Evolutionary conservation across 2,329 filamentous ascomycete species (phyloP), one percentile per base, ranked within the genome.

Genomic region (Cladosporium sp.): DNA sequence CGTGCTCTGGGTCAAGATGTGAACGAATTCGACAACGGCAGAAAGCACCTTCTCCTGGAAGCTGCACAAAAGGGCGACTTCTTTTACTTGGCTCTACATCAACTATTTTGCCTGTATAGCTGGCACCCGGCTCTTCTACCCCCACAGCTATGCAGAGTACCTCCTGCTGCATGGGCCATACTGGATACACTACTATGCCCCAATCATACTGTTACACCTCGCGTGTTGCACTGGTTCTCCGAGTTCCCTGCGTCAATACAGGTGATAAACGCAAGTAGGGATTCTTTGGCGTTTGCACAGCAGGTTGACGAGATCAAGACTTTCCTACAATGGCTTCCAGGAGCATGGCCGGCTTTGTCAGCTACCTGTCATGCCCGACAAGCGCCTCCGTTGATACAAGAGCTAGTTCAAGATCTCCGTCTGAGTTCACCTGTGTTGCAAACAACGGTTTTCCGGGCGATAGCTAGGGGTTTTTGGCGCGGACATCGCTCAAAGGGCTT

Each of bases 11-110:
- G 18, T 6, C 48, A 20, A 3, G 8, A 18, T 13, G 20, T 51
- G 12, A 51, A 38, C 13, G n/a, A 9, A 11, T 52, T 50, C 13
- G 61, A 64, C 34, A 41, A 43, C 9, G 61, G 60, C 11, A 75
- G 85, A 24, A 70, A 82, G 29, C 56, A 64, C n/a, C 71, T 86
- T 7, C 68, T 90, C 11, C 61, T 56, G 20, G 70, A 80, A 19
- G 85, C 86, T 1, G 85, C 82, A 56, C 38, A 55, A 1, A 58
- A 63, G 0, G 65, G 74, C 4, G 87, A 91, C 63, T 55, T 71
- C 41, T 80, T 86, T 61, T 90, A 85, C 61, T 58, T 89, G 43
- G 72, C 77, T 5, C 63, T 87, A 11, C 85, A 88, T 61, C 84
- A 88, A 61, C 53, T 85, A 2, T 84, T 81, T 63, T 86, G 83